phyloP scores from a whole-genome alignment of 1,284 basidiomycete genomes.

The Trametes hirsuta region DNA sequence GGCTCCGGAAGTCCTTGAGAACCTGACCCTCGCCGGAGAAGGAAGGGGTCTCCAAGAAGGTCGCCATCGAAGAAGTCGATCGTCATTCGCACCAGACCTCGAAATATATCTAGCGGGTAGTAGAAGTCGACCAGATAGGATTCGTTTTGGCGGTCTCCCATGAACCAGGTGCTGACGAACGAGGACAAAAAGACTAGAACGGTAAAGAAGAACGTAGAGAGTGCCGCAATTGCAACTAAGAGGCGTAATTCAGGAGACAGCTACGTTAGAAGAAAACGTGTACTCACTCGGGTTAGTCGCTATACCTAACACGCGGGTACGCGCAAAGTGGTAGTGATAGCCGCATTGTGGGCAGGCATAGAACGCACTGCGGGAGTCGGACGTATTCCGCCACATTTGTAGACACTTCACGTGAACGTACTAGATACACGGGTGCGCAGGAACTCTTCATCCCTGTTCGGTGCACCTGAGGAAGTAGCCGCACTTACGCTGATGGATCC shows the following conservation, averaged over 20 bases:
- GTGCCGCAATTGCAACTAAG: slow-evolving; percentile 64
- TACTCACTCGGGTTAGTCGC: slow-evolving; percentile 69
- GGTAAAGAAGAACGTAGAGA: slow-evolving; percentile 69
- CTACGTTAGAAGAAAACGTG: neutral
- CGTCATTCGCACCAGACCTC: slow-evolving; percentile 65
- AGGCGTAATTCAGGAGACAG: neutral
- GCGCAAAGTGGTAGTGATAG: slow-evolving; percentile 72
- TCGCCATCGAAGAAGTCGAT: slow-evolving; percentile 65
- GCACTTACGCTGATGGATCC: slow-evolving; percentile 76
- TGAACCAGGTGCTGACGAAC: slow-evolving; percentile 68
- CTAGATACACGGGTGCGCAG: slow-evolving; percentile 37
- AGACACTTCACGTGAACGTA: slow-evolving; percentile 79
- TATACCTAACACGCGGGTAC: slow-evolving; percentile 68
- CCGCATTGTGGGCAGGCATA: slow-evolving; percentile 77
- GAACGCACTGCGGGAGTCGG: slow-evolving; percentile 61
- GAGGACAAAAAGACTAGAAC: slow-evolving; percentile 70
- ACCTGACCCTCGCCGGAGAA: slow-evolving; percentile 26
- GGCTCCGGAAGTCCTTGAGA: slow-evolving; percentile 17
- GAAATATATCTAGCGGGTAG: slow-evolving; percentile 61
- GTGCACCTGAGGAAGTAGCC: neutral
- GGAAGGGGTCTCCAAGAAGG: slow-evolving; percentile 43
- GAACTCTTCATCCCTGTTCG: too few species aligned
- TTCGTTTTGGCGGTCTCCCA: slow-evolving; percentile 43
- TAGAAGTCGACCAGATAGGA: slow-evolving; percentile 48
- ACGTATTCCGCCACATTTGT: slow-evolving; percentile 69